Conservation (phyloP, 2,329 filamentous ascomycete genomes). For the Penicillium fuscoglaucum region DNA sequence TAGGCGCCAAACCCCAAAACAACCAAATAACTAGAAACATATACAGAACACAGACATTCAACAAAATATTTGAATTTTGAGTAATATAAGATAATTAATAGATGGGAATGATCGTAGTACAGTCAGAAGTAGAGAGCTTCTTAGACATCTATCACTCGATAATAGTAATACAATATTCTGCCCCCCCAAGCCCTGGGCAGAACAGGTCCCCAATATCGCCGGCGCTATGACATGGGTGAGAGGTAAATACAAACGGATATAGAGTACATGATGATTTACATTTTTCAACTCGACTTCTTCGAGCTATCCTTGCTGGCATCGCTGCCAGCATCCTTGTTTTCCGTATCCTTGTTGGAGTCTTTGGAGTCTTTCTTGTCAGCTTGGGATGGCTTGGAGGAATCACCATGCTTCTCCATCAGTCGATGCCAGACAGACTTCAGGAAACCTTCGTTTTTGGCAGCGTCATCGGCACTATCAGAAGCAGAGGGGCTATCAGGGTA, state of each 20-base stretch:
- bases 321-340: slow-evolving; percentile 18
- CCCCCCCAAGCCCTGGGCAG: slow-evolving; percentile 18
- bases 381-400: slow-evolving; percentile 30
- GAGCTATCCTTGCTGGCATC: slow-evolving; percentile 33
- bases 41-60: background rate
- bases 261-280: slow-evolving; percentile 29
- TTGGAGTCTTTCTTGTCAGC: slow-evolving; percentile 31
- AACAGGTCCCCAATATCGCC: slow-evolving; percentile 35
- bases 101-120: background rate
- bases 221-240: slow-evolving; percentile 39
- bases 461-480: slow-evolving; percentile 34
- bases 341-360: slow-evolving; percentile 25
- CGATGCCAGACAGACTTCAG: slow-evolving; percentile 92
- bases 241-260: slow-evolving; percentile 35
- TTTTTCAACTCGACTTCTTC: slow-evolving; percentile 40
- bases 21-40: background rate
- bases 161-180: slow-evolving; percentile 25
- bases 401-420: slow-evolving; percentile 63
- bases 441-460: slow-evolving; percentile 82
- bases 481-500: slow-evolving; percentile 22
- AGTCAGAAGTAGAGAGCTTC: slow-evolving; percentile 26
- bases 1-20: slow-evolving; percentile 16
- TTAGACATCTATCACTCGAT: slow-evolving; percentile 20
- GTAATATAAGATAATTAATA: background rate
- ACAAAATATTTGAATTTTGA: background rate